These are phyloP conservation scores for Colletotrichum kahawae DNA, from an alignment of 2,329 filamentous ascomycete species.

Conservation along the genomic window DNA sequence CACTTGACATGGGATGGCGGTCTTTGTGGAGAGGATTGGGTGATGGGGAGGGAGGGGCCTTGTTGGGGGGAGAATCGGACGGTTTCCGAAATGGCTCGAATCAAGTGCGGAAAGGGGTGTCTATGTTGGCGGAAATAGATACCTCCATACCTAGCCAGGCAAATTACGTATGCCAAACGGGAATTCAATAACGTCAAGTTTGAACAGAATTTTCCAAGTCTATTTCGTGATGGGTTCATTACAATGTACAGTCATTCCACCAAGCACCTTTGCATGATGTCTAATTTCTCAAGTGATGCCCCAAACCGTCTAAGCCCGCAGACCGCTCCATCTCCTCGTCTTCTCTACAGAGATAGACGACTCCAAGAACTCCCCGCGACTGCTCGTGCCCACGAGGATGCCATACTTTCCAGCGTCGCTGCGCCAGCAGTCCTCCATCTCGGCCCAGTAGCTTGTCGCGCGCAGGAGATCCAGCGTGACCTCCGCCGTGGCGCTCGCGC, in stretches of 20 bases:
- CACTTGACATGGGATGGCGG: not conserved
- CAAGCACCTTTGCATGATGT: not conserved
- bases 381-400: constrained; percentile 39
- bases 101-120: not conserved
- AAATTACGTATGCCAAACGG: not conserved
- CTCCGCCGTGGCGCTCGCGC: constrained; percentile 34
- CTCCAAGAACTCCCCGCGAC: constrained; percentile 27
- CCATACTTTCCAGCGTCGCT: constrained; percentile 41
- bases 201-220: not conserved
- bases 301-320: not conserved
- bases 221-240: not conserved
- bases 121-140: not conserved
- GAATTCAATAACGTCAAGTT: not conserved
- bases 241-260: not conserved
- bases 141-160: not conserved
- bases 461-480: constrained; percentile 36
- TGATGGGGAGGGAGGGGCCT: not conserved
- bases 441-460: constrained; percentile 46
- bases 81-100: not conserved
- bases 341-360: constrained; percentile 12
- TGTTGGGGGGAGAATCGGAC: not conserved
- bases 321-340: constrained; percentile 17
- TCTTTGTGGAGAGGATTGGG: not conserved
- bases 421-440: constrained; percentile 42
- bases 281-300: not conserved